A percentile compares a stretch with the other conserved stretches of the same genome.
Evolutionary conservation across 2,329 filamentous ascomycete genomes (phyloP).

Genomic region (Cryphonectria carpinicola): DNA sequence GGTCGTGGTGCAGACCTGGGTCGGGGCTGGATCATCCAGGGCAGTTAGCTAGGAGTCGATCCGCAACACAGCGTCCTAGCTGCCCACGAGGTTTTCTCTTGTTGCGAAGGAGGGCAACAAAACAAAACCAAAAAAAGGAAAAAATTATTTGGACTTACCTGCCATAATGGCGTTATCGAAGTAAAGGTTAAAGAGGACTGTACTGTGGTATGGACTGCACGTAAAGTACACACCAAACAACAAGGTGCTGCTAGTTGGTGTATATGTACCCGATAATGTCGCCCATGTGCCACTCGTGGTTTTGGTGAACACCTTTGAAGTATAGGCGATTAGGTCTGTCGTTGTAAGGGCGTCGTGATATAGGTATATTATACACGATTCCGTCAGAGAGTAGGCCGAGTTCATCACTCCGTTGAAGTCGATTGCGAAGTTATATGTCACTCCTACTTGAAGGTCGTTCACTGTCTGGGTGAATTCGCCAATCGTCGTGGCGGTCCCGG

Average conservation of each 20-base stretch:
- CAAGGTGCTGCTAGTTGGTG: constrained; percentile 1
- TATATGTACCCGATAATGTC: neutral
- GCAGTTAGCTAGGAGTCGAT: neutral
- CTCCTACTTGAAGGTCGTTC: neutral
- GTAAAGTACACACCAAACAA: neutral
- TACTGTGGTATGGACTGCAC: neutral
- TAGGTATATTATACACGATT: neutral
- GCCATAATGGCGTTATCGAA: neutral
- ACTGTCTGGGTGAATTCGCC: neutral
- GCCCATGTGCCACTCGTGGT: neutral
- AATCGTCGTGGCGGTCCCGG: too few relatives aligned
- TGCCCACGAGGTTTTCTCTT: neutral
- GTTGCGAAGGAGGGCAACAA: neutral
- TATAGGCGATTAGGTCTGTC: neutral
- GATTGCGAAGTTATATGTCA: neutral
- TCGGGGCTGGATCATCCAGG: neutral
- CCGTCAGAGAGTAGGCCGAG: neutral
- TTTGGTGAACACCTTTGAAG: neutral
- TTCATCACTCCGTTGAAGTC: neutral
- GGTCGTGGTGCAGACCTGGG: neutral
- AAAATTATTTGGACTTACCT: neutral
- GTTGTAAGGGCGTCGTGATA: neutral
- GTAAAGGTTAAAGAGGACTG: neutral
- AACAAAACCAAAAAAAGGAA: neutral
- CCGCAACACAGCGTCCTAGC: neutral